Evolutionary conservation across 2,329 filamentous ascomycete genomes (phyloP), one percentile per base, ranked within the genome.

Genomic region (Apiospora rasikravindrae): DNA sequence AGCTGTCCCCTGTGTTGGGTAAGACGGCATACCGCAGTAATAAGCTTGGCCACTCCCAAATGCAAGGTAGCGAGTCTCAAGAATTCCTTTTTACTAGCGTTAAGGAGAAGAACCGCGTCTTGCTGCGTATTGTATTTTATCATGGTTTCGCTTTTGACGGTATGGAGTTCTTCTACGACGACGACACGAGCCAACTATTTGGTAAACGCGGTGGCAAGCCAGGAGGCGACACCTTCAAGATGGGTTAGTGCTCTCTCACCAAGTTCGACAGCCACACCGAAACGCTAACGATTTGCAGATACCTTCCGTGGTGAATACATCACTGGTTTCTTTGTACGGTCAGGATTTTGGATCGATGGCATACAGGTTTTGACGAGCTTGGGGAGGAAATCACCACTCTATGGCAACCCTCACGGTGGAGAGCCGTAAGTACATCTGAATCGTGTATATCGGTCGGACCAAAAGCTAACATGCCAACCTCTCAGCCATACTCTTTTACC

Each of bases 91-190:
- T 97, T 74, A 89, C 92, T 57, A 93, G 91, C 78, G 89, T 91
- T 19, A 83, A 88, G 67, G 87, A 89, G 51, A 89, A 91, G 74
- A 93, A 90, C 44, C 92, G 95, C 74, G 87, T 98, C 42, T 85
- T 98, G 74, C 92, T 90, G 0, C 89, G 89, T 6, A 88, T 98
- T 71, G 88, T 90, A 73, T 87, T 97, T 19, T 97, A 95, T 78
- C 92, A 94, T 77, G 94, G 93, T 1, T 85, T 87, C 72, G 92
- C 92, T 4, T 80, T 98, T 16, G 93, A 97, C 80, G 96, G 96
- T 0, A 82, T 99, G 26, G 96, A 98, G 81, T 98, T 99, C 82
- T 87, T 93, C 73, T 98, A 98, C 79, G 96, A 98, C 78, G 95
- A 98, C 81, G 88, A 89, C 22, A 92, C 93, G 0, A 92, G 87